Evolutionary conservation across 169 alveolate species (phyloP), one percentile per base, ranked within the genome.

Genomic region (Fabrea salina): DNA sequence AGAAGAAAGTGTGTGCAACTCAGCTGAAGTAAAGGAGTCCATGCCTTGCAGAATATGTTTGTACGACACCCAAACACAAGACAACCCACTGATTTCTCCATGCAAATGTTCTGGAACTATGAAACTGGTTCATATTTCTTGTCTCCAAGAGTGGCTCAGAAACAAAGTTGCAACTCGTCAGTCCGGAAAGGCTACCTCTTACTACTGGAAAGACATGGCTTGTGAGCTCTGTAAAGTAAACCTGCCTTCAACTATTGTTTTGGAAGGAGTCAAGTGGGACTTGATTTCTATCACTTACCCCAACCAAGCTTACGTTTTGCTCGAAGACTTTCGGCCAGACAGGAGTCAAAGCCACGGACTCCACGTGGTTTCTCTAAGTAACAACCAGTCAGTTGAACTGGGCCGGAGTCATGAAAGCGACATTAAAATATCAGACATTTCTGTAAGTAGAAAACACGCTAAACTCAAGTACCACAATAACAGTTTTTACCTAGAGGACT

Each of bases 31-130:
- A n/a, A n/a, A n/a, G n/a, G n/a, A n/a, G n/a, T n/a, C n/a, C n/a
- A n/a, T n/a, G n/a, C 80, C 71, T 25, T 72, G 80, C 71, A 27
- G 80, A 25, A 72, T 72, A 0, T 72, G 80, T 50, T 50, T 72
- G 11, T 22, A 19, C 33, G 80, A 72, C 11, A 22, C 8, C 16
- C 7, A 8, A 27, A 27, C 67, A 33, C 80, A 67, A 53, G 92
- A 91, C 25, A 96, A 96, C 68, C 96, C 96, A 37, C 78, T 96
- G 30, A 89, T 96, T 2, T 86, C 96, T 51, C 98, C 98, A 5
- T 96, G 99, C 86, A 95, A 91, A 50, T 96, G 99, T 86, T 86
- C 95, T 35, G 99, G 99, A 0, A 90, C 98, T 22, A 94, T 97
- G 82, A 93, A 95, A 76, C 94, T 86, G 80, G 98, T 97, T 37